A percentile compares a stretch with the other conserved stretches of the same genome.
These are phyloP conservation scores for Pezicula radicicola DNA, from an alignment of 2,329 filamentous ascomycete species.

Conservation along the genomic window DNA sequence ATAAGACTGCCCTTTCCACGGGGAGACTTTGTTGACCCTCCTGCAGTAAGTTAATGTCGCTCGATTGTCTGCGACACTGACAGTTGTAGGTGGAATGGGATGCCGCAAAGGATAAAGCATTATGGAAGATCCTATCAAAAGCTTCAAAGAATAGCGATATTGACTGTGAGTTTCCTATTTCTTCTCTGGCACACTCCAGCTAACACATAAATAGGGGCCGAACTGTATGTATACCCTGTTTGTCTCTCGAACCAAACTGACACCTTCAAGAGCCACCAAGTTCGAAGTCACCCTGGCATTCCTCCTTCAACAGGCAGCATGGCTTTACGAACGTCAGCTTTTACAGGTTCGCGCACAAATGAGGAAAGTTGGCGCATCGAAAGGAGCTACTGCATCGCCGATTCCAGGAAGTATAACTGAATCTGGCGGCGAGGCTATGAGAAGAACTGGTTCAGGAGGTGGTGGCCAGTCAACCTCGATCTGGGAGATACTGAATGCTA, in stretches of 20 bases:
- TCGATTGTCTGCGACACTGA: constrained; percentile 5
- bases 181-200: constrained; percentile 3
- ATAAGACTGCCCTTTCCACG: constrained; percentile 87
- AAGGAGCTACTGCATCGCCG: constrained; percentile 54
- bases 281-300: constrained; percentile 88
- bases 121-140: constrained; percentile 89
- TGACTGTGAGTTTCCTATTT: constrained; percentile 61
- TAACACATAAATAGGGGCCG: constrained; percentile 57
- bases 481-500: constrained; percentile 3
- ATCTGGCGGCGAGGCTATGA: constrained; percentile 44
- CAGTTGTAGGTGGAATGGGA: constrained; percentile 76
- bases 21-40: constrained; percentile 86
- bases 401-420: constrained; percentile 46
- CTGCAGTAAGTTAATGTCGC: constrained; percentile 56
- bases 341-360: constrained; percentile 90
- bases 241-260: constrained; percentile 3
- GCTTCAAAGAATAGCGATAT: constrained; percentile 76
- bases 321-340: constrained; percentile 87
- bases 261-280: constrained; percentile 54
- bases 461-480: constrained; percentile 21
- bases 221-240: constrained; percentile 54
- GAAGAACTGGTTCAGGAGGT: constrained; percentile 46
- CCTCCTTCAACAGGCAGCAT: constrained; percentile 88
- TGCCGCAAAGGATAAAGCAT: constrained; percentile 75
- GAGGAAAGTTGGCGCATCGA: constrained; percentile 65